Conservation (phyloP, 2,329 filamentous ascomycete species). For the Cladosporium halotolerans region DNA sequence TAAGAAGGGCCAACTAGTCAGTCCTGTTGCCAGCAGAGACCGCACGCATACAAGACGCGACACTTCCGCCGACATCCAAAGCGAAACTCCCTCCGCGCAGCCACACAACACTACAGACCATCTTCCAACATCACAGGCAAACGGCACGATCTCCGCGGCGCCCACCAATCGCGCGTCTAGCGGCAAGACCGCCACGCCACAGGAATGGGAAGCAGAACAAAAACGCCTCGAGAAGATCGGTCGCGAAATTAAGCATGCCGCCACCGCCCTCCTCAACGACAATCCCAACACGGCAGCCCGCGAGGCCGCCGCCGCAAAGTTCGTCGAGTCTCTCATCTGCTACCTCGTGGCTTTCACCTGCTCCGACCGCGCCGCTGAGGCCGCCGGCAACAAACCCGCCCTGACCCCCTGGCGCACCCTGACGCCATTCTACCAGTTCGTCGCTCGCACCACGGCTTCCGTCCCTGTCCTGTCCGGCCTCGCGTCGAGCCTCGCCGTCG, state of each 20-base stretch:
- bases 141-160: constrained; percentile 8
- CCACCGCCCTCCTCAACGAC: constrained; percentile 31
- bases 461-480: constrained; percentile 36
- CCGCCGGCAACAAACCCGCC: constrained; percentile 20
- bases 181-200: constrained; percentile 22
- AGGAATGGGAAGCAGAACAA: constrained; percentile 34
- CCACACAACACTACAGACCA: constrained; percentile 20
- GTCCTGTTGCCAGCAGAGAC: constrained; percentile 24
- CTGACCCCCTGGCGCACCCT: constrained; percentile 9
- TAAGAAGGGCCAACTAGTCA: constrained; percentile 21
- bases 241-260: constrained; percentile 42
- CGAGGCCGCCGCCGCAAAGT: constrained; percentile 32
- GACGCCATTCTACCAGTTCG: constrained; percentile 14
- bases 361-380: constrained; percentile 22
- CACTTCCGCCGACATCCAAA: constrained; percentile 13
- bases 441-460: constrained; percentile 9
- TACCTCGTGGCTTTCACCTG: constrained; percentile 31
- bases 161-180: constrained; percentile 12
- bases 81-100: constrained; percentile 20
- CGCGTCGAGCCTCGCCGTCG: constrained; percentile 34
- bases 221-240: constrained; percentile 37
- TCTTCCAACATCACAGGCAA: constrained; percentile 11
- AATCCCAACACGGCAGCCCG: constrained; percentile 9
- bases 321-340: constrained; percentile 41
- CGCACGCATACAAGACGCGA: constrained; percentile 23